These are phyloP conservation scores for Penicillium digitatum DNA, from an alignment of 2,329 filamentous ascomycete species.

Conservation along the genomic window DNA sequence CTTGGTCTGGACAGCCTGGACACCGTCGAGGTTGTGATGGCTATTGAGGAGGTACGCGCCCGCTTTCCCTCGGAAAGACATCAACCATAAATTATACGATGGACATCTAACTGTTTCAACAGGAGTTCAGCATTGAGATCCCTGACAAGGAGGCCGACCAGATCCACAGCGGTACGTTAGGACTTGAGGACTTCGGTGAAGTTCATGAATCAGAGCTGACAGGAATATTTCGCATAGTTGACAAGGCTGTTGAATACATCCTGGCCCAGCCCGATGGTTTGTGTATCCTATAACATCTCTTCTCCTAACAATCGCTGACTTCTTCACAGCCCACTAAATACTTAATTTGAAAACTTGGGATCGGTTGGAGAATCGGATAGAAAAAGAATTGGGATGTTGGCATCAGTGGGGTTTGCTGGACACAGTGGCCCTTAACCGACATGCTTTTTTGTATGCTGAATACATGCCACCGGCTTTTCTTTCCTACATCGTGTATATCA, in stretches of 20 bases:
- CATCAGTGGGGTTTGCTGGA: conserved; percentile 27
- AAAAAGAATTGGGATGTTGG: conserved; percentile 34
- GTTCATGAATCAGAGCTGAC: conserved; percentile 2
- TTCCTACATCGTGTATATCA: conserved; percentile 43
- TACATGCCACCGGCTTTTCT: conserved; percentile 36
- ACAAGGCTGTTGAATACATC: conserved; percentile 94
- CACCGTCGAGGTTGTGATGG: conserved; percentile 99
- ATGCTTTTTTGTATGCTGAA: conserved; percentile 37
- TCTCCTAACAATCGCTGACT: conserved; percentile 14
- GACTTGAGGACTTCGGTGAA: background rate
- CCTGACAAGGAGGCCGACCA: conserved; percentile 93
- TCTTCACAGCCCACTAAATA: conserved; percentile 36
- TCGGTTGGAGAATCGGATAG: conserved; percentile 30
- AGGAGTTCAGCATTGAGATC: conserved; percentile 91
- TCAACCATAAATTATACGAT: conserved; percentile 6
- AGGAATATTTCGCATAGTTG: conserved; percentile 55
- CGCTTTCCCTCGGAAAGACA: conserved; percentile 12
- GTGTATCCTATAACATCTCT: conserved; percentile 39
- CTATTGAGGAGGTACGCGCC: conserved; percentile 82
- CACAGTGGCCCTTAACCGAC: conserved; percentile 28
- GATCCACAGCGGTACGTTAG: conserved; percentile 81
- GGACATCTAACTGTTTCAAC: conserved; percentile 20
- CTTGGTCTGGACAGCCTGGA: conserved; percentile 95
- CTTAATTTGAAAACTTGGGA: conserved; percentile 26
- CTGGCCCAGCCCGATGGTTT: conserved; percentile 85